Base-by-base conservation (phyloP, 768 basidiomycete species). In the Lactarius sp. region DNA sequence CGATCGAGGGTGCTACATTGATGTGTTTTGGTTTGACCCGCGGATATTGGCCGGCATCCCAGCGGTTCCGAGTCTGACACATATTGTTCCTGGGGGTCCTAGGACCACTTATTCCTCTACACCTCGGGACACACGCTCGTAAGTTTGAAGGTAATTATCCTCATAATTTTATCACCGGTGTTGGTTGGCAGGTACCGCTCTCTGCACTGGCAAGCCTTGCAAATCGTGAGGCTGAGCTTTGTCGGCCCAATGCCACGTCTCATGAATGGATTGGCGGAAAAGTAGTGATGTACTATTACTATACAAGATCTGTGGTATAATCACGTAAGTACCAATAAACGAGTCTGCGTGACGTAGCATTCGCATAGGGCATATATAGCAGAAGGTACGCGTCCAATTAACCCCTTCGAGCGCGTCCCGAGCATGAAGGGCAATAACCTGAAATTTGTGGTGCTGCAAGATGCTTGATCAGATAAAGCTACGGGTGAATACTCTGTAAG, bases 271-370 rank as follows among this genome's bases (percentile, higher is more conserved):
- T 44, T 50, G 47, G 52, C 46, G n/a, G 37, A 54, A 44, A 55
- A 52, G 41, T 60, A 56, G 53, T 7, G 47, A n/a, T 64, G 63
- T 64, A 64, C 63, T 52, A 54, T 55, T 59, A 64, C 39, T 55
- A 55, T 64, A 56, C 58, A 64, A 44, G 47, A 55, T 60, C 47
- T 64, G 59, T 64, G 47, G 63, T 64, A 55, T 64, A 60, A 64
- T 55, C 49, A 60, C 33, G 46, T 51, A 51, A 60, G 52, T 60
- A 50, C 31, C 42, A 59, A 64, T 52, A 41, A 51, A 22, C 20
- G 52, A 56, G 41, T 52, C n/a, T 13, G 18, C 13, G 33, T 27
- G 39, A 5, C 20, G 41, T 36, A 52, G 49, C 54, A 46, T 52
- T 60, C 39, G 16, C 39, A 36, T 37, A 36, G 39, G 52, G 37